Conservation (phyloP, 352 stramenopile genomes). For the Phytophthora cryptogea region DNA sequence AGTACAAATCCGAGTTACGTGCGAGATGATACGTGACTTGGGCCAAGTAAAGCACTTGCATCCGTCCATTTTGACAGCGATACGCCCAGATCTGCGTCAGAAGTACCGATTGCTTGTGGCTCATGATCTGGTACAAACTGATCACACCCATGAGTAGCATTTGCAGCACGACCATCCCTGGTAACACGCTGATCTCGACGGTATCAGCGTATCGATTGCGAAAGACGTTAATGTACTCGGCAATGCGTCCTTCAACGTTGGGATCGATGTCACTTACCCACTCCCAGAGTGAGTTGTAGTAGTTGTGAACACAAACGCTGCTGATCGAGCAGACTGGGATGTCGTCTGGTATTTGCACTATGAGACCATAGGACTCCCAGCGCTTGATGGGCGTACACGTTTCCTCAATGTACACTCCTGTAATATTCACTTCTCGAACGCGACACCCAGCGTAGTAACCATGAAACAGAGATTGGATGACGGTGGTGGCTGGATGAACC, state of each 20-base stretch:
- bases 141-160: slow-evolving; percentile 37
- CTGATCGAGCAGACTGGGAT: slow-evolving; percentile 31
- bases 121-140: slow-evolving; percentile 37
- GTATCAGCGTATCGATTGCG: slow-evolving; percentile 30
- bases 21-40: slow-evolving; percentile 33
- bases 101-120: slow-evolving; percentile 33
- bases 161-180: slow-evolving; percentile 32
- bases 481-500: slow-evolving; percentile 6
- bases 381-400: neutral
- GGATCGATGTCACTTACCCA: slow-evolving; percentile 19
- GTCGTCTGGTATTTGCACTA: slow-evolving; percentile 34
- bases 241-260: slow-evolving; percentile 11
- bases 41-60: slow-evolving; percentile 28
- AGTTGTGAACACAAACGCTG: slow-evolving; percentile 36
- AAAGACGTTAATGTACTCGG: slow-evolving; percentile 35
- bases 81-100: slow-evolving; percentile 42
- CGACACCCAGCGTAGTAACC: slow-evolving; percentile 27
- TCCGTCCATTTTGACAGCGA: slow-evolving; percentile 31
- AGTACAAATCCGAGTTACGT: slow-evolving; percentile 30
- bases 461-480: slow-evolving; percentile 20
- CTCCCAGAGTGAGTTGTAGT: slow-evolving; percentile 40
- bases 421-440: slow-evolving; percentile 19
- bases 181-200: slow-evolving; percentile 24
- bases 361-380: slow-evolving; percentile 27
- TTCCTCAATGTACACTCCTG: slow-evolving; percentile 16